Evolutionary conservation across 352 stramenopile genomes (phyloP).

Genomic region (Thalassiosira oceanica): DNA sequence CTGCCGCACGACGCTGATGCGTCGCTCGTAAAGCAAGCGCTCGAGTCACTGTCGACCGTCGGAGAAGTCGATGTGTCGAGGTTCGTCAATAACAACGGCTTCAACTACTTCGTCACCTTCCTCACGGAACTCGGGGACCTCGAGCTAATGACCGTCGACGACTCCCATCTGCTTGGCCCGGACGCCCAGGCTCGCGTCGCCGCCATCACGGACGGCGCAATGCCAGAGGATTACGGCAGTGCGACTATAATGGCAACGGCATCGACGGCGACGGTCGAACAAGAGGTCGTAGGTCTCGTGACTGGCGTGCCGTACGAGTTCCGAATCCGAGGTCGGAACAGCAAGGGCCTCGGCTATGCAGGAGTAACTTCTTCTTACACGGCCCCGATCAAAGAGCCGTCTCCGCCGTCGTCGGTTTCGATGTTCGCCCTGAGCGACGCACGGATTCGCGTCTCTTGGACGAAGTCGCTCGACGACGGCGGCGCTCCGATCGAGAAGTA

Average conservation of each 20-base stretch:
- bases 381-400: constrained; percentile 42
- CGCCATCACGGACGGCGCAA: constrained; percentile 76
- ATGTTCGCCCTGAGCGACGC: constrained; percentile 85
- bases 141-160: constrained; percentile 85
- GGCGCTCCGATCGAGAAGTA: constrained; percentile 87
- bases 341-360: constrained; percentile 71
- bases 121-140: constrained; percentile 70
- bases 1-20: constrained; percentile 88
- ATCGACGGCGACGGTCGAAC: constrained; percentile 36
- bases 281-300: constrained; percentile 74
- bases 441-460: constrained; percentile 86
- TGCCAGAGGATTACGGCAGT: constrained; percentile 83
- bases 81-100: constrained; percentile 90
- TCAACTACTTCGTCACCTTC: constrained; percentile 95
- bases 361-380: constrained; percentile 36
- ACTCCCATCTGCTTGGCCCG: constrained; percentile 88
- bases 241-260: constrained; percentile 23
- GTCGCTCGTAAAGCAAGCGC: constrained; percentile 80
- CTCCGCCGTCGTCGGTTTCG: constrained; percentile 62
- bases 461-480: constrained; percentile 84
- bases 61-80: constrained; percentile 86
- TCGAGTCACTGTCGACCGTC: constrained; percentile 89
- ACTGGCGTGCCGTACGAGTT: constrained; percentile 86
- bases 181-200: constrained; percentile 84
- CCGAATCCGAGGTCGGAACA: constrained; percentile 85